A percentile compares a stretch with the other conserved stretches of the same genome.
phyloP scores from a whole-genome alignment of 2,329 filamentous ascomycete species.

The Exserohilum rostratum region DNA sequence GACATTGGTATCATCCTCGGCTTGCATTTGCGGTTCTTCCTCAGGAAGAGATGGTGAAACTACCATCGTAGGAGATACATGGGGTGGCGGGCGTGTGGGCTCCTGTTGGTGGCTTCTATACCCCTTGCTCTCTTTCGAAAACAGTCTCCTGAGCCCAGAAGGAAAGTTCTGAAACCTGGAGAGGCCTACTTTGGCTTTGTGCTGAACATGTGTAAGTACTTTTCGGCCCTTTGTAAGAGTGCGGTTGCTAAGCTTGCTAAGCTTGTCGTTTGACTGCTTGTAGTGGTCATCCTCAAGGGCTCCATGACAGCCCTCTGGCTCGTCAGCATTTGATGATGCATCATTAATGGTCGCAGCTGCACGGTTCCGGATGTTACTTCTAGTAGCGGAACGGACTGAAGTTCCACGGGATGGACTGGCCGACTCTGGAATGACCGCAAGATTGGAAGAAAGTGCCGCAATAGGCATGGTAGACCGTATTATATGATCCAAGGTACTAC shows the following conservation, averaged over 20 bases:
- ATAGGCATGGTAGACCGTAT: slow-evolving; percentile 27
- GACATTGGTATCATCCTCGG: not conserved
- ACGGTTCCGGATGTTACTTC: not conserved
- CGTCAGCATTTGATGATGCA: not conserved
- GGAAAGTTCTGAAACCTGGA: not conserved
- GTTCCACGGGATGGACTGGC: slow-evolving; percentile 16
- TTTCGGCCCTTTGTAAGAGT: not conserved
- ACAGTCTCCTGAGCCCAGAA: not conserved
- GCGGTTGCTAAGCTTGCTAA: not conserved
- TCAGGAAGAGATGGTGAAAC: not conserved
- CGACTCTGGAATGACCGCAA: slow-evolving; percentile 26
- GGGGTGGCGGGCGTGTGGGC: not conserved
- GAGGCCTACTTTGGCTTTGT: not conserved
- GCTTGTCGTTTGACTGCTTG: not conserved
- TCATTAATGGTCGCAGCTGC: not conserved
- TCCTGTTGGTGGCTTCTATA: not conserved
- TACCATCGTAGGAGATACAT: not conserved
- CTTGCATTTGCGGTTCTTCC: not conserved
- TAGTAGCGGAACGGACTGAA: slow-evolving; percentile 7
- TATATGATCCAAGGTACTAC: slow-evolving; percentile 24
- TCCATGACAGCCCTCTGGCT: not conserved
- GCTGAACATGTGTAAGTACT: not conserved
- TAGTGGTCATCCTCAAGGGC: too few relatives aligned
- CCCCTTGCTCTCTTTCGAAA: not conserved
- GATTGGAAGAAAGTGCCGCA: slow-evolving; percentile 22